Base-by-base conservation (phyloP, 352 stramenopile genomes). In the Pythium biforme region DNA sequence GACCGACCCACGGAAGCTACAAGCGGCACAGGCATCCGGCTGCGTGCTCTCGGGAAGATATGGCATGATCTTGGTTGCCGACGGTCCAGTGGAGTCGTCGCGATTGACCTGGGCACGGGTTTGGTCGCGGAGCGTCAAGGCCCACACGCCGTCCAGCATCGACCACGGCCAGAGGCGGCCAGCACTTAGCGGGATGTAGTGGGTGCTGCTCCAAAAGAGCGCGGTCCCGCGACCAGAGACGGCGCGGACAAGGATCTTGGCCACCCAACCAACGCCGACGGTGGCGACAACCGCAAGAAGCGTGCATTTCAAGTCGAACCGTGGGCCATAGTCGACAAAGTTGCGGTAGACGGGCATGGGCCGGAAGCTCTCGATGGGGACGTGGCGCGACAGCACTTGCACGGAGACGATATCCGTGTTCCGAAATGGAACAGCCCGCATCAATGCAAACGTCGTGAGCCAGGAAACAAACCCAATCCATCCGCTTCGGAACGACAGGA, bases 171-270 rank as follows among this genome's bases (percentile, higher is more conserved):
- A 78, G 5, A 78, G 15, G 12, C 39, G 22, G 6, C 58, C 48
- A 14, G 68, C 64, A 17, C 59, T 73, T 20, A 53, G 47, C 19
- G 70, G 70, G 10, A 75, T 20, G 59, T 70, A 70, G 31, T 60
- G 51, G 2, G 62, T 59, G 15, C 55, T 43, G 3, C 48, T 66
- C 10, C 54, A 43, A 10, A 72, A 52, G 4, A 55, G 20, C 22
- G 20, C 49, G 20, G 25, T 64, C 10, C 17, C 25, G 12, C 23
- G 54, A 1, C 55, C 31, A 6, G 62, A 56, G 4, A 57, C 4
- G 15, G 55, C 19, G 1, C 25, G 27, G 4, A 69, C 23, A 14
- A 34, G 0, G 3, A 10, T 25, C 19, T 45, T 46, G 15, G 37
- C n/a, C 29, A 61, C 3, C 31, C 29, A 56, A 0, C 50, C 41